These are phyloP conservation scores for Betula pendula DNA, from an alignment of 306 rosid species.

Conservation along the genomic window DNA sequence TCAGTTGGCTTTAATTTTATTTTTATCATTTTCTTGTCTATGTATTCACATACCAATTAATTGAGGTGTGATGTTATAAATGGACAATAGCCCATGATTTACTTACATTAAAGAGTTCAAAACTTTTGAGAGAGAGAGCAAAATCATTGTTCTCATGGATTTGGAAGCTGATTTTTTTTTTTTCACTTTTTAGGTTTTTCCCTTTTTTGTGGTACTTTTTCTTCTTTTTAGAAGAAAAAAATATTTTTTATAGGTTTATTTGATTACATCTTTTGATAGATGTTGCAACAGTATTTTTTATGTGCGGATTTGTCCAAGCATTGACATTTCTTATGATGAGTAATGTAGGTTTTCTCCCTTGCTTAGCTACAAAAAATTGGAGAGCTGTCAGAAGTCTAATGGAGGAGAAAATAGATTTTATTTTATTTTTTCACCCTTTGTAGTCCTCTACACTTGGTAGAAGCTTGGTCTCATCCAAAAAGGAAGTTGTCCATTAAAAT, in stretches of 20 bases:
- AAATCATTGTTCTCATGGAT: background rate
- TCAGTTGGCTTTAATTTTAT: background rate
- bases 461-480: too few species aligned
- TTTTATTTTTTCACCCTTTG: background rate
- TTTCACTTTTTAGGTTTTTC: too few species aligned
- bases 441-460: background rate
- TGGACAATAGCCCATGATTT: background rate
- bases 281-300: background rate
- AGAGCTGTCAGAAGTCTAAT: background rate
- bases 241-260: background rate
- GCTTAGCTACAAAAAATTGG: background rate
- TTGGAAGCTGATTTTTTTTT: background rate
- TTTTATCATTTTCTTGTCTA: background rate
- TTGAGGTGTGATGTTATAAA: background rate
- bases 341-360: background rate
- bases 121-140: background rate
- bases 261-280: background rate
- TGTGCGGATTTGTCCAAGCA: background rate
- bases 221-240: background rate
- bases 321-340: background rate
- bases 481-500: background rate
- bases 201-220: background rate
- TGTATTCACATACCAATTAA: background rate
- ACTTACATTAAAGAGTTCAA: background rate
- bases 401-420: background rate